Evolutionary conservation across 2,329 filamentous ascomycete species (phyloP), one percentile per base, ranked within the genome.

Genomic region (Ophiostoma triangulosporum): DNA sequence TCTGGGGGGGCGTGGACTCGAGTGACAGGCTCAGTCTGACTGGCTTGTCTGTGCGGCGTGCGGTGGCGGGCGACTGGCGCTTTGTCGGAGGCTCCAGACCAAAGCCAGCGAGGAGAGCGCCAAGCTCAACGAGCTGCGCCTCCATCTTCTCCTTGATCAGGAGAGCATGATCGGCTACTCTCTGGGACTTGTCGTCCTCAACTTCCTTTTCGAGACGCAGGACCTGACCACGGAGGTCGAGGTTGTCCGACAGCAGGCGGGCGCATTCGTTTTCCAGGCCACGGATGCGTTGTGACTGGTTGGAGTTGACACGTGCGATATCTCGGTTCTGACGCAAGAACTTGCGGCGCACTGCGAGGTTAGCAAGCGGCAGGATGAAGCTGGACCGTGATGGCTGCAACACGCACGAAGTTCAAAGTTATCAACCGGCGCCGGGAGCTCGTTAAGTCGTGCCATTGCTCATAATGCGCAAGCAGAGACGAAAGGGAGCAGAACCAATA

Each of bases 311-410:
- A 64, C 83, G 81, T 58, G 86, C 86, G 58, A 93, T 84, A 63
- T 93, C 87, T 68, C 86, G 79, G 65, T 94, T 94, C 65, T 93
- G 88, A 53, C 87, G 79, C 62, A 90, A 73, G 64, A 90, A 88
- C 64, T 84, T 83, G 63, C 84, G 79, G 65, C 87, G 86, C 56
- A 91, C 86, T 90, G 61, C 3, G 7, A 17, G n/a, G 43, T 46
- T 46, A 46, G 43, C 24, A 46, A 36, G 15, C 29, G 29, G 29
- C 29, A 11, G 12, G 29, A 11, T 31, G 29, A 7, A 31, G 29
- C 29, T 20, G n/a, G n/a, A n/a, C n/a, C n/a, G n/a, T n/a, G n/a
- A n/a, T 26, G 15, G 11, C n/a, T 14, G 50, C 20, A 17, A 48
- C 24, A 29, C 43, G 4, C 73, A 88, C 85, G 72, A 64, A 77